A percentile compares a stretch with the other conserved stretches of the same genome.
Conservation (phyloP, 176 grass and related monocot species). For the Aegilops bicornis region DNA sequence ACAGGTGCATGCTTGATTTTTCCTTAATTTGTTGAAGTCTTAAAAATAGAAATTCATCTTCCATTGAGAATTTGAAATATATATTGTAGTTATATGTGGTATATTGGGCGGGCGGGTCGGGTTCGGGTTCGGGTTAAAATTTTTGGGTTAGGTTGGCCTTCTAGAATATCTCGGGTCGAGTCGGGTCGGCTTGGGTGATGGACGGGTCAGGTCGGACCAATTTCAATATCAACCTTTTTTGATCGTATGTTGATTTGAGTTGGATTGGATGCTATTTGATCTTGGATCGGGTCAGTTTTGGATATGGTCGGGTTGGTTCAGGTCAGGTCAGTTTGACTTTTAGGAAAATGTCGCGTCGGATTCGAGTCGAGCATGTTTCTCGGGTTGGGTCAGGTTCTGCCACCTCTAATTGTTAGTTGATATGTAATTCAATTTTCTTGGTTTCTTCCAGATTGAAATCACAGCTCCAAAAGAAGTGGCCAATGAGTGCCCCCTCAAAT, state of each 20-base stretch:
- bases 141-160: slow-evolving; percentile 17
- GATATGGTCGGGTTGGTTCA: not conserved
- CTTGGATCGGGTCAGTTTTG: not conserved
- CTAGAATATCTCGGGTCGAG: not conserved
- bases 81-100: slow-evolving; percentile 7
- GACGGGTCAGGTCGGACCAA: not conserved
- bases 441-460: slow-evolving; percentile 37
- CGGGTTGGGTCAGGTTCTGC: not conserved
- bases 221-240: slow-evolving; percentile 15
- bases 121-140: not conserved
- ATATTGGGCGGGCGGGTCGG: not conserved
- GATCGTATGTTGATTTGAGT: not conserved
- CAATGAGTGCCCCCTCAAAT: slow-evolving; percentile 62
- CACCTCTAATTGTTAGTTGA: slow-evolving; percentile 16
- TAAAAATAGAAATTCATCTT: slow-evolving; percentile 9
- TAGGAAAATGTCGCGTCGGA: not conserved
- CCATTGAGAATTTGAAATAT: slow-evolving; percentile 13
- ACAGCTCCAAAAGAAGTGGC: too few relatives aligned
- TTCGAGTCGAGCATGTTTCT: not conserved
- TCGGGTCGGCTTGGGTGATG: not conserved
- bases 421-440: slow-evolving; percentile 17
- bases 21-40: not conserved
- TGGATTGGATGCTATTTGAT: not conserved
- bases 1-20: slow-evolving; percentile 42
- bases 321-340: not conserved